Percentiles rank a stretch among this genome's conserved stretches.
phyloP scores from a whole-genome alignment of 768 basidiomycete species.

The Tephrocybe sp. region DNA sequence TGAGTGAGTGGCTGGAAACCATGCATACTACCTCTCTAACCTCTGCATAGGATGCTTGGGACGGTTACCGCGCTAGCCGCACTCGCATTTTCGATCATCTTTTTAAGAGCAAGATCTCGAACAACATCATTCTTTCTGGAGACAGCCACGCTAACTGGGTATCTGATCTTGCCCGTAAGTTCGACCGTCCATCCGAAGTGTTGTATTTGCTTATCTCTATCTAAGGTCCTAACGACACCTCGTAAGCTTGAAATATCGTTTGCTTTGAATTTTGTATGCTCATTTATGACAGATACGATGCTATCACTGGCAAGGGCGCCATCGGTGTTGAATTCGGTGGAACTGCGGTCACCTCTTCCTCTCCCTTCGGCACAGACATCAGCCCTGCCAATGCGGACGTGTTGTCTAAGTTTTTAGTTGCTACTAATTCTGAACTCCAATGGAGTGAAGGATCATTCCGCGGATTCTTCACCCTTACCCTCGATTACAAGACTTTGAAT shows the following conservation, averaged over 20 bases:
- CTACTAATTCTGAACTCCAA: too few species aligned
- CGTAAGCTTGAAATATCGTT: too few species aligned
- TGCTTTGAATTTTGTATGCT: too few species aligned
- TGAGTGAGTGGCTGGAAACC: too few species aligned
- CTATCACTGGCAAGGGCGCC: conserved; percentile 44
- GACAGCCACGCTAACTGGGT: conserved; percentile 65
- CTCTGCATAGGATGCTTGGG: conserved; percentile 32
- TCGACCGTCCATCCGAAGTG: too few species aligned
- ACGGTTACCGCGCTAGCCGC: conserved; percentile 55
- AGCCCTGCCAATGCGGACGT: conserved; percentile 24
- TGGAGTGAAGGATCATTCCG: too few species aligned
- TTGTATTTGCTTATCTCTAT: too few species aligned
- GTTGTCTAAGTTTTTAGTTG: too few species aligned
- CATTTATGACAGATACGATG: conserved; percentile 37
- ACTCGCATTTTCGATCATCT: conserved; percentile 49
- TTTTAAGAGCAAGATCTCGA: conserved; percentile 47
- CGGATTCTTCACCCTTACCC: too few species aligned
- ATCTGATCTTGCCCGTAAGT: conserved; percentile 51
- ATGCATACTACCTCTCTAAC: too few species aligned
- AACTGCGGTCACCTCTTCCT: conserved; percentile 52
- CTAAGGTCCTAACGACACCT: too few species aligned
- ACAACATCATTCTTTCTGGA: conserved; percentile 56
- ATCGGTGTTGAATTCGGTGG: conserved; percentile 63
- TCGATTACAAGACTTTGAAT: too few species aligned
- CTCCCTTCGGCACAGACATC: conserved; percentile 42